Evolutionary conservation across 2,329 filamentous ascomycete genomes (phyloP).

Genomic region (Neofusicoccum cordaticola): DNA sequence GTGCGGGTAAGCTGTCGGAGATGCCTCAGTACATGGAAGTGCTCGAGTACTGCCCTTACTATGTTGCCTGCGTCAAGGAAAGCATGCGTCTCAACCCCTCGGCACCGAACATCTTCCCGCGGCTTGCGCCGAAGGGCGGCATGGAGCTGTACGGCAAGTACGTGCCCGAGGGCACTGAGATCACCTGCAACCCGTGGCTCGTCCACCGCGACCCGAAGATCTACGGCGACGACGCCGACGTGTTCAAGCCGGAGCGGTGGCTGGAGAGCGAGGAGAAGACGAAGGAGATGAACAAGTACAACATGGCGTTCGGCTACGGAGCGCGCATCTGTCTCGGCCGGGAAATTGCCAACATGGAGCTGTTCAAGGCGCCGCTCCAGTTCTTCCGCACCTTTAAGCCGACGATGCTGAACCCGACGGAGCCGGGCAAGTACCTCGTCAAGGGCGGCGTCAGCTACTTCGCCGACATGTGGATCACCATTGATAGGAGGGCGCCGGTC

Average conservation of each 20-base stretch:
- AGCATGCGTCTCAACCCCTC: constrained; percentile 51
- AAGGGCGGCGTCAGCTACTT: constrained; percentile 45
- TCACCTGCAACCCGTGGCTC: constrained; percentile 31
- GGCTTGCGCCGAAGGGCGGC: constrained; percentile 37
- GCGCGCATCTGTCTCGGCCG: constrained; percentile 48
- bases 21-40: constrained; percentile 30
- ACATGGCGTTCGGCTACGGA: constrained; percentile 52
- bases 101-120: constrained; percentile 52
- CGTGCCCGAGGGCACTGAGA: constrained; percentile 27
- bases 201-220: constrained; percentile 30
- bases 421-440: constrained; percentile 37
- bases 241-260: constrained; percentile 32
- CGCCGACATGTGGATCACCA: constrained; percentile 40
- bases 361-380: constrained; percentile 46
- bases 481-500: constrained; percentile 23
- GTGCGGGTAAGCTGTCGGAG: constrained; percentile 27
- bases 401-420: constrained; percentile 27
- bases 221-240: constrained; percentile 28
- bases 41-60: constrained; percentile 42
- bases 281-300: constrained; percentile 47
- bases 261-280: constrained; percentile 36
- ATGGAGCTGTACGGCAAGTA: constrained; percentile 36
- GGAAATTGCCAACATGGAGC: constrained; percentile 53
- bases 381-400: constrained; percentile 43
- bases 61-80: constrained; percentile 51